phyloP scores from a whole-genome alignment of 352 stramenopile genomes.

The Peronospora belbahrii region DNA sequence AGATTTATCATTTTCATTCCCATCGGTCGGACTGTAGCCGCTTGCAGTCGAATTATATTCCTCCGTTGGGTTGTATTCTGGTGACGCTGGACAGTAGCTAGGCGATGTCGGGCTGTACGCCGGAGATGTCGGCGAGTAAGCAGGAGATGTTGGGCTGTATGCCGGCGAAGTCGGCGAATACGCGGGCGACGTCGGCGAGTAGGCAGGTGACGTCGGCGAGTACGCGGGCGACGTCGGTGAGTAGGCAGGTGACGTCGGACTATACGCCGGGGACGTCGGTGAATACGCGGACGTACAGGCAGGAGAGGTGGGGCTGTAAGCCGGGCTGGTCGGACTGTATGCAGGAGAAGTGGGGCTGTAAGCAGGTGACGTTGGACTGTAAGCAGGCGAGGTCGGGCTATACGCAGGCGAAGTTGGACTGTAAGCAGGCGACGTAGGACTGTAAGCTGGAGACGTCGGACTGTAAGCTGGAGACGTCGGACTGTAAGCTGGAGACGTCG shows the following conservation, averaged over 20 bases:
- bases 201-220: slow-evolving; percentile 54
- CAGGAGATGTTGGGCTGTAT: slow-evolving; percentile 65
- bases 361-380: slow-evolving; percentile 54
- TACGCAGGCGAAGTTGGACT: slow-evolving; percentile 60
- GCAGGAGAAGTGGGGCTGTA: slow-evolving; percentile 68
- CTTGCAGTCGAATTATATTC: slow-evolving; percentile 67
- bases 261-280: slow-evolving; percentile 54
- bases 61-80: slow-evolving; percentile 79
- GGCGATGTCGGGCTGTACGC: slow-evolving; percentile 70
- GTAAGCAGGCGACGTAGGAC: slow-evolving; percentile 65
- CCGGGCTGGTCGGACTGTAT: slow-evolving; percentile 84
- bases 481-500: slow-evolving; percentile 58
- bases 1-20: slow-evolving; percentile 37
- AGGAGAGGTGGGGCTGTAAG: slow-evolving; percentile 71
- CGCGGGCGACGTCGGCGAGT: slow-evolving; percentile 53
- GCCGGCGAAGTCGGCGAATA: slow-evolving; percentile 60
- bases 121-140: slow-evolving; percentile 70
- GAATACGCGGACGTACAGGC: slow-evolving; percentile 80
- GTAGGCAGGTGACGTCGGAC: slow-evolving; percentile 58
- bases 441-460: slow-evolving; percentile 60
- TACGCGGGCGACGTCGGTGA: slow-evolving; percentile 63
- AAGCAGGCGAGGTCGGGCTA: slow-evolving; percentile 65
- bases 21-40: slow-evolving; percentile 68
- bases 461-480: slow-evolving; percentile 78
- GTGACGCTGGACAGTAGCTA: slow-evolving; percentile 69